Conservation (phyloP, 371 early-diverging fungal species). For the Synchytrium microbalum region DNA sequence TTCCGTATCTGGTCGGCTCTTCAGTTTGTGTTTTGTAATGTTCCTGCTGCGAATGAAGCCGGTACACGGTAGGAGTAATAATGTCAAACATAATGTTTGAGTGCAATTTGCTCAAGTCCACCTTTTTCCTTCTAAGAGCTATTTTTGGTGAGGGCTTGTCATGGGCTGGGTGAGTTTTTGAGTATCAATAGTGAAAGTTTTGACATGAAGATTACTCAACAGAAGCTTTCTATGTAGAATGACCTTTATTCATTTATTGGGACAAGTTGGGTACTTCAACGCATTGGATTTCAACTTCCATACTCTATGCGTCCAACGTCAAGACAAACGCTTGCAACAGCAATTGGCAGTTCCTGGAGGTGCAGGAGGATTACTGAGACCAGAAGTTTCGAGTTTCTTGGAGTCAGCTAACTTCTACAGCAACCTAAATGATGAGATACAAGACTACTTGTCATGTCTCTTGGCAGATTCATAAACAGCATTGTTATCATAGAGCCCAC, state of each 20-base stretch:
- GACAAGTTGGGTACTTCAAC: constrained; percentile 22
- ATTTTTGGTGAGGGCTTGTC: constrained; percentile 37
- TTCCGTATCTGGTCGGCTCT: constrained; percentile 5
- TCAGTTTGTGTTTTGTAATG: background rate
- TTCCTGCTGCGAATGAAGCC: constrained; percentile 3
- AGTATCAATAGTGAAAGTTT: background rate
- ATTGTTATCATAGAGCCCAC: too few species aligned
- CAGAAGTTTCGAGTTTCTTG: background rate
- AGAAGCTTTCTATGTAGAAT: constrained; percentile 9
- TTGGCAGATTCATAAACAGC: constrained; percentile 1
- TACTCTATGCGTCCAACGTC: constrained; percentile 17
- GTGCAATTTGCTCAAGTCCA: constrained; percentile 25
- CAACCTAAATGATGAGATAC: background rate
- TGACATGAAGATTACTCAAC: background rate
- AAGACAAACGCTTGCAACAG: background rate
- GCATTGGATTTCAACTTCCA: constrained; percentile 37
- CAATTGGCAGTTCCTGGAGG: background rate
- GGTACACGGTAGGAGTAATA: background rate
- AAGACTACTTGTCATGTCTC: background rate
- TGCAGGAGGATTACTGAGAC: background rate
- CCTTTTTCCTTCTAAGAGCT: constrained; percentile 14
- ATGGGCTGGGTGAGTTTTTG: constrained; percentile 30
- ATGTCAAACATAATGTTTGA: background rate
- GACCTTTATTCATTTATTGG: constrained; percentile 23
- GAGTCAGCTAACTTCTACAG: background rate